Conservation (phyloP, 129 eudicot genomes). For the Deinandra increscens region DNA sequence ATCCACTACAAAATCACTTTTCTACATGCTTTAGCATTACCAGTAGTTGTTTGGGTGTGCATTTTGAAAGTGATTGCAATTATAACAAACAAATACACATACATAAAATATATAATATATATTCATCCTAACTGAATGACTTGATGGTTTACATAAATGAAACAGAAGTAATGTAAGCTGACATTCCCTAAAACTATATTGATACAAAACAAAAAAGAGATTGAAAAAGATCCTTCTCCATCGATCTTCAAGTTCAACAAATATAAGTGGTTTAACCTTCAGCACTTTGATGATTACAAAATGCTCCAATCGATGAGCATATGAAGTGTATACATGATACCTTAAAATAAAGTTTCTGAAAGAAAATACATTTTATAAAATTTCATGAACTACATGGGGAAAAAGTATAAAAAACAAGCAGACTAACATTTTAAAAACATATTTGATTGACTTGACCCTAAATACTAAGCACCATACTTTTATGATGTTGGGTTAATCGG, state of each 20-base stretch:
- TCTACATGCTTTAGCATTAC: constrained; percentile 25
- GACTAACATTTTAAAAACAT: too few relatives aligned
- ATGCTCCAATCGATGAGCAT: constrained; percentile 91
- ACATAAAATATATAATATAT: too few relatives aligned
- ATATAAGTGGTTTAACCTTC: constrained; percentile 81
- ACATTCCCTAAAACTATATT: constrained; percentile 94
- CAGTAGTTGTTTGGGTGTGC: neutral
- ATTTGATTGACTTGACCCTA: too few relatives aligned
- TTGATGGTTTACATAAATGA: constrained; percentile 98
- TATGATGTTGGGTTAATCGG: too few relatives aligned
- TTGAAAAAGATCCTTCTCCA: constrained; percentile 96
- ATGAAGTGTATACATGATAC: constrained; percentile 93
- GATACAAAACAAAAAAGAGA: constrained; percentile 92
- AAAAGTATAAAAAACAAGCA: too few relatives aligned
- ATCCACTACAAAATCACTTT: constrained; percentile 97
- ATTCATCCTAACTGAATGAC: constrained; percentile 88
- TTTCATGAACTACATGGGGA: too few relatives aligned
- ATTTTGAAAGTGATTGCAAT: neutral
- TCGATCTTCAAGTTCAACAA: constrained; percentile 86
- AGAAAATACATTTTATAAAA: too few relatives aligned
- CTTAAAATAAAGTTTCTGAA: constrained; percentile 87
- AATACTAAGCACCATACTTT: too few relatives aligned
- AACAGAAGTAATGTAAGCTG: constrained; percentile 92
- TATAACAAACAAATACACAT: too few relatives aligned
- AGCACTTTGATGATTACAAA: constrained; percentile 70